Evolutionary conservation across 768 basidiomycete genomes (phyloP), one percentile per base, ranked within the genome.

Genomic region (Cystobasidium ongulense): DNA sequence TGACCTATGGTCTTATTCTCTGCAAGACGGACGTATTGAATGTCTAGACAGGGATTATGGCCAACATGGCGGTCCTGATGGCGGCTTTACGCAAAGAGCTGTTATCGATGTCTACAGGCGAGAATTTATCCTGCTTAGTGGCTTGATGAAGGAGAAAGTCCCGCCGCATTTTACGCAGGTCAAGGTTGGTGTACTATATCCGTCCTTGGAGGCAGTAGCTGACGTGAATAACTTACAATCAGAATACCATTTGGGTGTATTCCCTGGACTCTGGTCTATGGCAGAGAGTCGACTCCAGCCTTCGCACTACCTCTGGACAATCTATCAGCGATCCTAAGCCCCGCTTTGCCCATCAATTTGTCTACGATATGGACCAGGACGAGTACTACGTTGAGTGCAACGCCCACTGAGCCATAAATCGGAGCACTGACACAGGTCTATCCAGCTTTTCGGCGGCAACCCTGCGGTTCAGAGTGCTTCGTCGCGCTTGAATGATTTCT

Each of bases 1-100:
- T 7, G 78, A 79, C 41, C 13, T 75, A 35, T 79, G 78, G 78
- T 39, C n/a, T 18, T 59, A 57, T 36, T 41, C 21, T 15, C 31
- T 75, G 17, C 23, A 59, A 29, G 39, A 50, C 13, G 54, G 65
- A 3, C 18, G 13, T 11, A 29, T 41, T 18, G 65, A 50, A 39
- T 67, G 74, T 38, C 1, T 53, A 15, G 64, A 74, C 17, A 4
- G n/a, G 13, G 66, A 72, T 27, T 72, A 31, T 35, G 25, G 50
- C 18, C 4, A 15, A 4, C n/a, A 50, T 27, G 68, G 74, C 25
- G 74, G 74, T 10, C 74, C 74, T 29, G 41, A 72, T 27, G 74
- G 74, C 1, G 62, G 43, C 21, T 75, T 75, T 70, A 72, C 71
- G 1, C 67, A 70, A 36, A 18, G 74, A 18, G 74, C 74, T 7